These are phyloP conservation scores for Globisporangium orthogonon DNA, from an alignment of 352 stramenopile species.

Conservation along the genomic window DNA sequence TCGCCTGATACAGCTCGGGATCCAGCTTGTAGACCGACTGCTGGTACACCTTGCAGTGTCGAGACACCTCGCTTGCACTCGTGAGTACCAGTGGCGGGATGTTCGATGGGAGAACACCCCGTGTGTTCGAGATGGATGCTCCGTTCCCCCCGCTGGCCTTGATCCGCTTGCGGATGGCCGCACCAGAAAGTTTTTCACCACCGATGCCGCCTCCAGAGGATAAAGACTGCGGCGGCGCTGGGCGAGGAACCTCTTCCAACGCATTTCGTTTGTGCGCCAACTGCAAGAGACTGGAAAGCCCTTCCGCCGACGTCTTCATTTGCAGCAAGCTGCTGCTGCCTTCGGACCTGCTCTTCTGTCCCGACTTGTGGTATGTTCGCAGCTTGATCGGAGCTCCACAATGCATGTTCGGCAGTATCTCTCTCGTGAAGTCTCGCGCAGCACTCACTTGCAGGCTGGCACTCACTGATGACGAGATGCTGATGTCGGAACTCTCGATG, in stretches of 20 bases:
- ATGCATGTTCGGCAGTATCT: not conserved
- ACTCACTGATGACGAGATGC: slow-evolving; percentile 29
- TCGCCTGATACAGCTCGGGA: slow-evolving; percentile 30
- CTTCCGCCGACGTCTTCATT: not conserved
- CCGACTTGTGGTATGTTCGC: not conserved
- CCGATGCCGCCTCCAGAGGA: not conserved
- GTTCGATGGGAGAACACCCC: not conserved
- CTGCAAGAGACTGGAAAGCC: slow-evolving; percentile 24
- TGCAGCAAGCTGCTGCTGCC: not conserved
- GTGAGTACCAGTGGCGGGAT: slow-evolving; percentile 8
- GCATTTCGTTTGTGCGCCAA: slow-evolving; percentile 10
- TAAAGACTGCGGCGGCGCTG: not conserved
- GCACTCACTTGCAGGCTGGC: slow-evolving; percentile 15
- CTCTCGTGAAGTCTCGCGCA: not conserved
- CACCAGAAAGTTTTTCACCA: not conserved
- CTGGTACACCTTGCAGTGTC: slow-evolving; percentile 17
- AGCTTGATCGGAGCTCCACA: not conserved
- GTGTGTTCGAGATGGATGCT: slow-evolving; percentile 6
- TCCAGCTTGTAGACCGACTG: slow-evolving; percentile 43
- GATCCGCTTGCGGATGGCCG: slow-evolving; percentile 6
- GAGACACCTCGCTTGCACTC: slow-evolving; percentile 2
- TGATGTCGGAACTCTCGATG: slow-evolving; percentile 34
- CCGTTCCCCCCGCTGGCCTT: not conserved
- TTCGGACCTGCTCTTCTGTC: slow-evolving; percentile 6
- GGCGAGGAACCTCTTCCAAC: slow-evolving; percentile 1